Conservation (phyloP, 768 basidiomycete genomes). For the Hortiboletus flavorubellus region DNA sequence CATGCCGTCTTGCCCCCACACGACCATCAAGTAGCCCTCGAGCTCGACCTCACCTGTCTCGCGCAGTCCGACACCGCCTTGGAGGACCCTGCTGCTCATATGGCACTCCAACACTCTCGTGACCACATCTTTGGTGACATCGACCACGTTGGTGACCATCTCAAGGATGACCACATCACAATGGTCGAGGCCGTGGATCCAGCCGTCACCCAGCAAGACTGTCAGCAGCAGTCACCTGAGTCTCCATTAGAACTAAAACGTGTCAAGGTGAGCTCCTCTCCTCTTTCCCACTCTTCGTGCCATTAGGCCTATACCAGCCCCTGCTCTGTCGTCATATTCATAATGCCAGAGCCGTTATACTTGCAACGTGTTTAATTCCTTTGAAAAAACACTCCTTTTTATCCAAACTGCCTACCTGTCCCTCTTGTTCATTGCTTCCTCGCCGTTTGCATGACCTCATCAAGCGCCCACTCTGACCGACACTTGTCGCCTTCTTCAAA, state of each 20-base stretch:
- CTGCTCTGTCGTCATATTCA: slow-evolving; percentile 20
- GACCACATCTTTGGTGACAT: slow-evolving; percentile 33
- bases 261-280: slow-evolving; percentile 62
- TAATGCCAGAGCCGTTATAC: slow-evolving; percentile 20
- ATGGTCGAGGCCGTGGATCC: slow-evolving; percentile 37
- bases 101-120: slow-evolving; percentile 29
- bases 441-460: slow-evolving; percentile 32
- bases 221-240: slow-evolving; percentile 60
- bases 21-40: slow-evolving; percentile 32
- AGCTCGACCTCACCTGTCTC: slow-evolving; percentile 28
- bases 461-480: slow-evolving; percentile 29
- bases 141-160: slow-evolving; percentile 32
- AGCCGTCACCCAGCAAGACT: slow-evolving; percentile 47
- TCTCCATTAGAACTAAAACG: slow-evolving; percentile 76
- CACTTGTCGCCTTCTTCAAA: slow-evolving; percentile 36
- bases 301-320: slow-evolving; percentile 12
- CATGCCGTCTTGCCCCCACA: slow-evolving; percentile 27
- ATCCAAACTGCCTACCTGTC: slow-evolving; percentile 16
- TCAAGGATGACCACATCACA: slow-evolving; percentile 32
- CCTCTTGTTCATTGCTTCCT: slow-evolving; percentile 18
- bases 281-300: slow-evolving; percentile 16
- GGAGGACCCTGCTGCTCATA: slow-evolving; percentile 26
- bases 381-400: slow-evolving; percentile 12
- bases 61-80: slow-evolving; percentile 26
- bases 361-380: slow-evolving; percentile 24